These are phyloP conservation scores for Aspergillus puulaauensis DNA, from an alignment of 2,329 filamentous ascomycete genomes.

Conservation along the genomic window DNA sequence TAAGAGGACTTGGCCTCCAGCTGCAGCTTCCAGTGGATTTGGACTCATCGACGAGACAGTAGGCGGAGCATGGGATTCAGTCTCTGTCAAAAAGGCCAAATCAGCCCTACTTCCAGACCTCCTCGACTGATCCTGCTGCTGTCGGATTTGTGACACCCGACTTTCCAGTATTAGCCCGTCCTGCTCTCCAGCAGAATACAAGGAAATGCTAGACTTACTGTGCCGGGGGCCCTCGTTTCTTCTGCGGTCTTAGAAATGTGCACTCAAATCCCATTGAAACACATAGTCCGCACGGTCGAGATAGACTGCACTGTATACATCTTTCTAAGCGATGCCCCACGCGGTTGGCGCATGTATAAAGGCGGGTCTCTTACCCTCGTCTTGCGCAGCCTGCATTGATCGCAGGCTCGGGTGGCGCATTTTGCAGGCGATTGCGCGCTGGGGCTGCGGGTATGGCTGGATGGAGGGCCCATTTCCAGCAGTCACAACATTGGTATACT, in stretches of 20 bases:
- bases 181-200: constrained; percentile 1
- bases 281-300: constrained; percentile 40
- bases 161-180: constrained; percentile 17
- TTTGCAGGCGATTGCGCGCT: neutral
- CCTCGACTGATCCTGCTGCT: constrained; percentile 30
- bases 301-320: constrained; percentile 37
- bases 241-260: constrained; percentile 43
- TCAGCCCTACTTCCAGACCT: neutral
- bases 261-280: constrained; percentile 40
- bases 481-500: neutral
- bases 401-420: constrained; percentile 38
- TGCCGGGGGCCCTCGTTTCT: constrained; percentile 41
- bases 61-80: too few relatives aligned
- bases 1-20: too few relatives aligned
- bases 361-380: constrained; percentile 30
- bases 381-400: constrained; percentile 43
- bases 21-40: too few relatives aligned
- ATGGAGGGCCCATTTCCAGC: neutral
- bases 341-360: neutral
- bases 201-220: constrained; percentile 29
- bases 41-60: too few relatives aligned
- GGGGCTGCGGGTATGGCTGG: neutral
- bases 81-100: too few relatives aligned
- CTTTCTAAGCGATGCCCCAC: neutral
- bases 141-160: constrained; percentile 39